phyloP scores from a whole-genome alignment of 1,139 yeast species.

The Arxiozyma heterogenica region DNA sequence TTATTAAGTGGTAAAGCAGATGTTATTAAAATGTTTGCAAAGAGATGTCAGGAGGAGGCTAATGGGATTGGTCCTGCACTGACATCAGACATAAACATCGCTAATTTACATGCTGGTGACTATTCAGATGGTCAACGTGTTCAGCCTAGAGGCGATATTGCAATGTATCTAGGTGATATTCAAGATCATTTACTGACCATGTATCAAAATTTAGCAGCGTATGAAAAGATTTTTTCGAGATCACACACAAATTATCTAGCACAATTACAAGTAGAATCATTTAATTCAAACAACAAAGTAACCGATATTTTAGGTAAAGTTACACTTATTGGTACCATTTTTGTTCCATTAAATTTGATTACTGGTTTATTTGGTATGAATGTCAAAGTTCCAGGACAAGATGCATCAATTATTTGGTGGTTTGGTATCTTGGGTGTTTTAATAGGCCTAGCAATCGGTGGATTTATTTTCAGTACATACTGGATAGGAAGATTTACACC shows the following conservation, averaged over 20 bases:
- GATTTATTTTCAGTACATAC: constrained; percentile 33
- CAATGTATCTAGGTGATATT: constrained; percentile 87
- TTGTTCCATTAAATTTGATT: constrained; percentile 80
- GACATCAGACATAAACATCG: constrained; percentile 33
- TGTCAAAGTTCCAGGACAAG: constrained; percentile 74
- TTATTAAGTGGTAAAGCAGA: constrained; percentile 91
- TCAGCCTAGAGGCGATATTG: constrained; percentile 68
- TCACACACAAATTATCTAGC: constrained; percentile 90
- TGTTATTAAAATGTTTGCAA: constrained; percentile 94
- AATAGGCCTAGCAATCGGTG: constrained; percentile 31
- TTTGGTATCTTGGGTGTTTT: constrained; percentile 56
- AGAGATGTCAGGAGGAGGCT: constrained; percentile 72
- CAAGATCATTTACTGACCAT: constrained; percentile 96
- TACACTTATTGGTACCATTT: constrained; percentile 79
- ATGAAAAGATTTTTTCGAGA: constrained; percentile 86
- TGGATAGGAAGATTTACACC: constrained; percentile 33
- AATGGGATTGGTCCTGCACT: constrained; percentile 25
- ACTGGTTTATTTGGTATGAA: constrained; percentile 97
- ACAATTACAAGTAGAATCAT: constrained; percentile 86
- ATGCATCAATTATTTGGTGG: constrained; percentile 45
- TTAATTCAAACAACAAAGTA: constrained; percentile 72
- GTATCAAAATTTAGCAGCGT: constrained; percentile 82
- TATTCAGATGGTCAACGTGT: constrained; percentile 1
- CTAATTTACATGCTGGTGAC: constrained; percentile 24
- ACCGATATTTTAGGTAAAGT: constrained; percentile 84